Evolutionary conservation across 139 green algal genomes (phyloP), one percentile per base, ranked within the genome.

Genomic region (Tetradesmus lagerheimii): DNA sequence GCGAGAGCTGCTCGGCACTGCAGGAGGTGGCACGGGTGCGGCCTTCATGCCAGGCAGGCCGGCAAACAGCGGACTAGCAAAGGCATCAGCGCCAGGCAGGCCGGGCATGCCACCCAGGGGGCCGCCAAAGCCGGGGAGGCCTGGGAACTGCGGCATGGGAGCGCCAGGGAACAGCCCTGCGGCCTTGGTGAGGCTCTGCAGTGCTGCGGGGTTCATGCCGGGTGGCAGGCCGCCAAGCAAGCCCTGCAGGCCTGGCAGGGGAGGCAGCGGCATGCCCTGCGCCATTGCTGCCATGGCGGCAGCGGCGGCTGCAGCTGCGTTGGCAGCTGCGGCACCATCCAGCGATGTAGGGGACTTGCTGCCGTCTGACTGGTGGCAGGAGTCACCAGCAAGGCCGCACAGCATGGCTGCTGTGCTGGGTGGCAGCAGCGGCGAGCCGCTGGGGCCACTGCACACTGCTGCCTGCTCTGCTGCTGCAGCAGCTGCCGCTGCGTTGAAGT

Each of bases 181-280:
- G 31, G 62, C 64, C 67, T 89, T 92, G 37, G 62, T 87, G 53
- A 95, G 89, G 47, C 81, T 90, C 79, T 93, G 91, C 83, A 93
- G 79, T 29, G 90, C 83, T 1, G 89, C 2, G 83, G 90, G 16
- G 86, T 92, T 71, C 86, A 83, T 83, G 83, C 86, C 86, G 53
- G 37, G 62, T 6, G 83, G 64, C 23, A 91, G 66, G 38, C 87
- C 87, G 45, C 50, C 77, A 1, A 91, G 80, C 23, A 87, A 45
- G 57, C 78, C 78, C 4, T 66, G 78, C 57, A 91, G 39, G 78
- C 86, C 86, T n/a, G 62, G 38, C 83, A 88, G 37, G 12, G 20
- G 35, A 11, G 62, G 43, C 83, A 88, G 71, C 1, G 83, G 83
- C 83, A 88, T 88, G 83, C 83, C 83, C 38, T 75, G 35, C 64